Evolutionary conservation across 306 rosid species (phyloP).

Genomic region (Sophora flavescens): DNA sequence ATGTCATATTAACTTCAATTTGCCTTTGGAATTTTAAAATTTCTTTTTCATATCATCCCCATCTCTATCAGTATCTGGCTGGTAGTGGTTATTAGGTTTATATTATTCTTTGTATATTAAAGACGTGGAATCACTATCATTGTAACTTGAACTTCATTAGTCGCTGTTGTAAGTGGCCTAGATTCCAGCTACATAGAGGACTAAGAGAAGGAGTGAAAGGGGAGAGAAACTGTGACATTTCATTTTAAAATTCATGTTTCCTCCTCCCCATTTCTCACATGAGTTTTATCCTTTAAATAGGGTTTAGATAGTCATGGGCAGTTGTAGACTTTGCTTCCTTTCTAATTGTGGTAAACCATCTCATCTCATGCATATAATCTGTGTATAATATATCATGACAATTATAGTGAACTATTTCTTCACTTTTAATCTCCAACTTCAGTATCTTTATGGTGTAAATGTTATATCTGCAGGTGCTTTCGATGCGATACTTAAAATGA

Average conservation of each 20-base stretch:
- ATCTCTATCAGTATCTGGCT: conserved; percentile 8
- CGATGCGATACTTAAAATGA: conserved; percentile 82
- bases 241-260: neutral
- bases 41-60: too few relatives aligned
- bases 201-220: neutral
- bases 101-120: neutral
- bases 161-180: neutral
- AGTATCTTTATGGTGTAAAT: neutral
- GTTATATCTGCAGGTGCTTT: conserved; percentile 60
- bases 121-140: neutral
- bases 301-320: neutral
- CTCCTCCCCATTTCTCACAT: neutral
- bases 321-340: neutral
- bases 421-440: neutral
- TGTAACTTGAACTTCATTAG: conserved; percentile 17
- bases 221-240: conserved; percentile 2
- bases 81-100: neutral
- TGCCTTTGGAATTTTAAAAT: neutral
- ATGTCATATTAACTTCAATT: neutral
- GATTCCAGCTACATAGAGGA: neutral
- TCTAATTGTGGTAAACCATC: neutral
- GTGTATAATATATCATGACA: too few relatives aligned
- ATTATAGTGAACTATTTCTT: neutral
- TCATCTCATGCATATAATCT: too few relatives aligned
- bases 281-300: neutral